Percentiles rank a stretch among this genome's conserved stretches.
Conservation (phyloP, 768 basidiomycete genomes). For the Calocybe cyanea region DNA sequence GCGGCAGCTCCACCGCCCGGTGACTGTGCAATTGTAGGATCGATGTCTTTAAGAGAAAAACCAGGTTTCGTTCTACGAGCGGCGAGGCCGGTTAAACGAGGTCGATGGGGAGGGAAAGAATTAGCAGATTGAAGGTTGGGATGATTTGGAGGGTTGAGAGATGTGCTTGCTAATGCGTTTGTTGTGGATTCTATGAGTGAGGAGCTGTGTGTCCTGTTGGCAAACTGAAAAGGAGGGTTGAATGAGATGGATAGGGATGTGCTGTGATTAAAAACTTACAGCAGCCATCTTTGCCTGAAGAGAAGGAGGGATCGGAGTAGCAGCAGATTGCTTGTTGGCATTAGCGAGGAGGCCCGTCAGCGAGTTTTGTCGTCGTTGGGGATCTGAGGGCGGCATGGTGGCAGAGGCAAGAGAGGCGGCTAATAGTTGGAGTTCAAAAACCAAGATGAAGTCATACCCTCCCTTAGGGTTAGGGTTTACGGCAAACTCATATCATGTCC, state of each 20-base stretch:
- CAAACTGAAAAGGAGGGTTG: slow-evolving; percentile 14
- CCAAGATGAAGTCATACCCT: slow-evolving; percentile 13
- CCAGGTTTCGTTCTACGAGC: slow-evolving; percentile 48
- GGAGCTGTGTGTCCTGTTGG: slow-evolving; percentile 27
- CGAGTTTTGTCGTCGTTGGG: slow-evolving; percentile 16
- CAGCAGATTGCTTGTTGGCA: slow-evolving; percentile 30
- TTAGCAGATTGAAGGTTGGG: slow-evolving; percentile 21
- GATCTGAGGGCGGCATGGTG: not conserved
- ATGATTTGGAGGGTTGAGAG: slow-evolving; percentile 10
- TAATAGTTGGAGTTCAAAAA: slow-evolving; percentile 14
- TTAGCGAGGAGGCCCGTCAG: slow-evolving; percentile 43
- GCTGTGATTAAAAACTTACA: no score
- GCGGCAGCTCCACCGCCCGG: slow-evolving; percentile 52
- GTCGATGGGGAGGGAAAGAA: slow-evolving; percentile 12
- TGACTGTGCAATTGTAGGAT: slow-evolving; percentile 35
- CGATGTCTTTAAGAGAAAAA: slow-evolving; percentile 65
- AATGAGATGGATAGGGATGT: slow-evolving; percentile 1
- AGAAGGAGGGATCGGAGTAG: slow-evolving; percentile 80
- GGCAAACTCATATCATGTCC: slow-evolving; percentile 23
- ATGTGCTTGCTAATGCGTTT: slow-evolving; percentile 8
- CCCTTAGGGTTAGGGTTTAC: slow-evolving; percentile 12
- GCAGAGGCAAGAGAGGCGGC: slow-evolving; percentile 7
- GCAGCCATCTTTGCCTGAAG: slow-evolving; percentile 94
- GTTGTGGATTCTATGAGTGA: slow-evolving; percentile 36
- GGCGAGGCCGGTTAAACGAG: slow-evolving; percentile 30